Conservation (phyloP, 2,329 filamentous ascomycete species). For the Microcyclosporella mali region DNA sequence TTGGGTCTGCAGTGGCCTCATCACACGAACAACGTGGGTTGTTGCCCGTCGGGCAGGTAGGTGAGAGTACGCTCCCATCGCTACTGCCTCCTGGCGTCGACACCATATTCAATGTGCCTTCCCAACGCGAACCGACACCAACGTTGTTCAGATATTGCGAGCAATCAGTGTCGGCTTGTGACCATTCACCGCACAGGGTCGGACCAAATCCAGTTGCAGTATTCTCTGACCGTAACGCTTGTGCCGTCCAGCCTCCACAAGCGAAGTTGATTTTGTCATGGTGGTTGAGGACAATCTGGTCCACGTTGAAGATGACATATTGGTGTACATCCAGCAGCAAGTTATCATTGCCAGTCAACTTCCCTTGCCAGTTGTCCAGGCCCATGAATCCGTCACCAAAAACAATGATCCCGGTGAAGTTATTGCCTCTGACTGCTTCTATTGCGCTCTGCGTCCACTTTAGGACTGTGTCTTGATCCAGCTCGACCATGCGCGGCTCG, state of each 20-base stretch:
- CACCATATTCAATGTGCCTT: constrained; percentile 67
- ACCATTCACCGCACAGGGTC: constrained; percentile 94
- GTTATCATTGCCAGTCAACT: constrained; percentile 63
- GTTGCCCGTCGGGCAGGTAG: constrained; percentile 63
- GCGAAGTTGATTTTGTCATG: constrained; percentile 79
- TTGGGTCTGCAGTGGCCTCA: constrained; percentile 66
- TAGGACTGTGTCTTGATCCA: constrained; percentile 62
- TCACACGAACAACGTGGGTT: constrained; percentile 64
- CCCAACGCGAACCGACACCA: constrained; percentile 81
- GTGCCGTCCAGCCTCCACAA: constrained; percentile 77
- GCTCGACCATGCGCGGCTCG: constrained; percentile 74
- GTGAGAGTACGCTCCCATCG: constrained; percentile 57
- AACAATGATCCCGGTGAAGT: constrained; percentile 64
- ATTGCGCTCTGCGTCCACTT: constrained; percentile 74
- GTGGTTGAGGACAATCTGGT: constrained; percentile 77
- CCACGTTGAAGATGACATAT: constrained; percentile 94
- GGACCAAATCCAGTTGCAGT: constrained; percentile 77
- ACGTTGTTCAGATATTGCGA: constrained; percentile 83
- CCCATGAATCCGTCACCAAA: constrained; percentile 96
- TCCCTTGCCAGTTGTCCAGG: constrained; percentile 81
- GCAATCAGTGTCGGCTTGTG: constrained; percentile 95
- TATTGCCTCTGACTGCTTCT: constrained; percentile 67
- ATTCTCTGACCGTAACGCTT: constrained; percentile 67
- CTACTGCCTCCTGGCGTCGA: constrained; percentile 46
- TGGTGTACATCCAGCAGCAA: constrained; percentile 95